Base-by-base conservation (phyloP, 345 rosid genomes). In the Acer saccharum region DNA sequence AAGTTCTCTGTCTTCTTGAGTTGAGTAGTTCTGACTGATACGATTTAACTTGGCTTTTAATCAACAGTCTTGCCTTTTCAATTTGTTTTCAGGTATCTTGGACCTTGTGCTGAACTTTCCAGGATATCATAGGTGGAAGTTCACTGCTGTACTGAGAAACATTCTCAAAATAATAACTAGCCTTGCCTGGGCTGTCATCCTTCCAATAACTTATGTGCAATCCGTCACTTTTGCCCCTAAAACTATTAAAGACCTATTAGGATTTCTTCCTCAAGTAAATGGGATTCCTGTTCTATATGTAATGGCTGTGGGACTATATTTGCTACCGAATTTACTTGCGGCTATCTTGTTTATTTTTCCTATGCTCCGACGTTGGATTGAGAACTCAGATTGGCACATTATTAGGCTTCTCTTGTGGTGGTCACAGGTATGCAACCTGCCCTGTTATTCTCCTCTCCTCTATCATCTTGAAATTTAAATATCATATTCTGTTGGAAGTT, bases 281-380 rank as follows among this genome's bases (percentile, higher is more conserved):
- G 93, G 90, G 70, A 88, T 92, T 85, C 94, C 97, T 76, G 90
- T 97, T 13, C 76, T 92, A 63, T 96, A 96, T 80, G 70, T 92
- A 65, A 25, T 91, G 91, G 97, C 98, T 71, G 97, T 90, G 76
- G 90, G 77, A 12, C 41, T 92, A 78, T 94, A 96, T 84, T 80
- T 96, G 90, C 78, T 92, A 57, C 97, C 97, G 79, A 96, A 96
- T 85, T 64, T 90, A 62, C 85, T 96, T 76, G 85, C 94, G 57
- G 95, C 97, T 76, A 81, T 78, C 76, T 90, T 94, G 87, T 96
- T 96, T 81, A 84, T 94, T 82, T 96, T 96, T 62, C 99, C 98
- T 72, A 94, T 96, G 98, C 89, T 96, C 60, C 87, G 98, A 39
- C 94, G 97, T 70, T 96, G 96, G 94, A 96, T 96, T 81, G 99